Base-by-base conservation (phyloP, 23 red algal genomes). In the Gracilaria gracilis region DNA sequence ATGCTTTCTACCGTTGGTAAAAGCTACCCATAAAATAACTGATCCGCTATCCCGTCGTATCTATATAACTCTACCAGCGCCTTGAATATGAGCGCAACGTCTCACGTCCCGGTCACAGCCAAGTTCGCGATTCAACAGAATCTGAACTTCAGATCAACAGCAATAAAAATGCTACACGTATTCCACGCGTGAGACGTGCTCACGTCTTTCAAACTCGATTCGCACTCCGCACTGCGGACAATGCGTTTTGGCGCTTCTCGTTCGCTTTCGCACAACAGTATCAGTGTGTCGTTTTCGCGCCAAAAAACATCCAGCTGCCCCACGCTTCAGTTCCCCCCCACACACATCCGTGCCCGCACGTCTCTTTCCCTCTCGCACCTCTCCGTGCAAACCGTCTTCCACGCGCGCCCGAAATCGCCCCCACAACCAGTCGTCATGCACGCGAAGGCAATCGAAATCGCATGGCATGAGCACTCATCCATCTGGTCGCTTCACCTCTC, bases 391-490 rank as follows among this genome's bases (percentile, higher is more conserved):
- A 9, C 57, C 47, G 80, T 27, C 58, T 70, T 25, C 24, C 34
- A 7, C 40, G 33, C 80, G 4, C 57, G 6, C 53, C n/a, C 12
- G 0, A 0, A 25, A 5, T n/a, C 49, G 4, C 20, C 1, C 16
- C 55, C 29, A 34, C 29, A 20, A 37, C 47, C 35, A 39, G 39
- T 11, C 24, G 20, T 42, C 46, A 92, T 92, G 89, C 64, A 84
- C 36, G 78, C 89, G 27, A 83, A 83, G 39, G 67, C 57, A 34
- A 46, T 92, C 47, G 89, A 92, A 79, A 92, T 92, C 46, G 89
- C 89, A 3, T 92, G 89, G 89, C 89, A 92, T 49, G 80, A 92
- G 28, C n/a, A 92, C 16, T 72, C 89, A 16, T 71, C 89, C 67
- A 77, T 92, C 21, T 92, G 89, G 89, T 69, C 75, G 40, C 55